Conservation (phyloP, 345 rosid species). For the Crucihimalaya himalaica region DNA sequence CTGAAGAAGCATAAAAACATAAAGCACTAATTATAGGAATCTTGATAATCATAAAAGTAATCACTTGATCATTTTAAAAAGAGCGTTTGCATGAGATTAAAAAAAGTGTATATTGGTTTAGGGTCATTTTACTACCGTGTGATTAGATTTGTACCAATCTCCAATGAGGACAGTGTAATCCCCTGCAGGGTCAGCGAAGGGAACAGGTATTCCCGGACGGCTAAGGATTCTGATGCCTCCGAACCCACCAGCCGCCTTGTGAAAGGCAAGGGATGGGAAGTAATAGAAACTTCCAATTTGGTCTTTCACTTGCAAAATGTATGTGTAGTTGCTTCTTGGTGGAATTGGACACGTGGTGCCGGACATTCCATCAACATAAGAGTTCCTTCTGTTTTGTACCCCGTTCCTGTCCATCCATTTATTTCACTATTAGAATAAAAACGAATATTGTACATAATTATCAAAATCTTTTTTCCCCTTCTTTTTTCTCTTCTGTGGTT, state of each 20-base stretch:
- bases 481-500: not conserved
- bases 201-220: constrained; percentile 69
- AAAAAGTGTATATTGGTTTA: not conserved
- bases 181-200: constrained; percentile 61
- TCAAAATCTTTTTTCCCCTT: not conserved
- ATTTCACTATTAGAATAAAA: not conserved
- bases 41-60: not conserved
- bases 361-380: constrained; percentile 71
- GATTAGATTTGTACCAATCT: constrained; percentile 74
- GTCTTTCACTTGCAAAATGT: constrained; percentile 71
- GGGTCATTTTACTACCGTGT: constrained; percentile 51
- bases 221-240: constrained; percentile 73
- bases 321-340: constrained; percentile 73
- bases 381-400: constrained; percentile 80
- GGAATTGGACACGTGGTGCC: constrained; percentile 95
- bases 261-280: constrained; percentile 74
- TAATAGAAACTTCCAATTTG: constrained; percentile 79
- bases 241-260: constrained; percentile 78
- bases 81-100: not conserved
- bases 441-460: not conserved
- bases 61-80: not conserved
- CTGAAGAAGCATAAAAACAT: constrained; percentile 36
- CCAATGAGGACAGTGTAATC: constrained; percentile 80
- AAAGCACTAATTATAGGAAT: not conserved
- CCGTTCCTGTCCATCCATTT: constrained; percentile 59